Evolutionary conservation across 2,329 filamentous ascomycete species (phyloP).

Genomic region (Lasiodiplodia citricola): DNA sequence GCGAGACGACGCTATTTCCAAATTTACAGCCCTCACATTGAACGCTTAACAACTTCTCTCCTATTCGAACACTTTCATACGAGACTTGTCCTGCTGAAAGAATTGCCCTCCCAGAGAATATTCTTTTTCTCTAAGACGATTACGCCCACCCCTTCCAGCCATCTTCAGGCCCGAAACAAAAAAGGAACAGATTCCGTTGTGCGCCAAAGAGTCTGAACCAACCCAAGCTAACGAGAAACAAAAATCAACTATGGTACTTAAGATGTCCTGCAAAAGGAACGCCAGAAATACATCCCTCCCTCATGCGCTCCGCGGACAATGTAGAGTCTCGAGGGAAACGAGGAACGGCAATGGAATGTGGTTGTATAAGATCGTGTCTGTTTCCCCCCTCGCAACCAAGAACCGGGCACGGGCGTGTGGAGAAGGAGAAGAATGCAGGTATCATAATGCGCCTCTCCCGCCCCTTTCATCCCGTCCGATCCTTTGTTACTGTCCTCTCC

Average conservation of each 20-base stretch:
- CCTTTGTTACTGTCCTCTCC: not conserved
- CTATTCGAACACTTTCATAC: not conserved
- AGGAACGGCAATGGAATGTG: not conserved
- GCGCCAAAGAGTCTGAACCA: slow-evolving; percentile 3
- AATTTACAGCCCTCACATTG: not conserved
- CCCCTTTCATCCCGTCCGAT: not conserved
- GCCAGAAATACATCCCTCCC: slow-evolving; percentile 9
- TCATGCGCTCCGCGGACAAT: not conserved
- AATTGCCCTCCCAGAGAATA: not conserved
- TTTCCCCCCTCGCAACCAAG: not conserved
- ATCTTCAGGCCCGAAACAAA: not conserved
- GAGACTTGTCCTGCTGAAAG: not conserved
- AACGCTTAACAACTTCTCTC: not conserved
- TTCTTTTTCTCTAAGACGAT: not conserved
- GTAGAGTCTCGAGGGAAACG: not conserved
- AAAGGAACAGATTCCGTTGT: not conserved
- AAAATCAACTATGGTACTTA: not conserved
- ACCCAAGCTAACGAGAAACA: not conserved
- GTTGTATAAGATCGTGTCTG: not conserved
- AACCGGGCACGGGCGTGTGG: not conserved
- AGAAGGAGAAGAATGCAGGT: not conserved
- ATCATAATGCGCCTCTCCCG: not conserved
- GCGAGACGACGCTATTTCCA: not conserved
- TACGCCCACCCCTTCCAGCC: not conserved
- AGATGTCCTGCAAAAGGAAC: not conserved